Base-by-base conservation (phyloP, 805 yeast genomes). In the Candida coquimbonensis region DNA sequence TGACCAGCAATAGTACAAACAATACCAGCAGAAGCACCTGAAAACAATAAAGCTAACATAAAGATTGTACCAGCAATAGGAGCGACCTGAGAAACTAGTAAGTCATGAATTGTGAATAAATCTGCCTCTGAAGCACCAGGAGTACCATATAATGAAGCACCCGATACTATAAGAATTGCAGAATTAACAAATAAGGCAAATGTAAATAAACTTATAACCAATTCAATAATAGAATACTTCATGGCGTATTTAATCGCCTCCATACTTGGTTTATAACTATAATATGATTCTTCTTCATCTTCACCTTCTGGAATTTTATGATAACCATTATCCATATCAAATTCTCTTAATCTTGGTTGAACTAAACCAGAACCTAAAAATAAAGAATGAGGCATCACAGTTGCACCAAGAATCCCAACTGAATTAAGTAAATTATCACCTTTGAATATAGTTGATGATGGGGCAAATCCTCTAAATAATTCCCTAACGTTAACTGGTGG, bases 1-100 rank as follows among this genome's bases (percentile, higher is more conserved):
- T 90, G 95, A 9, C 96, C 96, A 0, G 95, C 87, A 67, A 90
- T 83, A 0, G 97, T 90, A 62, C 96, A 89, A 3, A 89, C 90
- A 38, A 90, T 80, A 41, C 96, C 96, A 0, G 96, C 96, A 39
- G 90, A 83, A 57, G 86, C 89, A 7, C 96, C 96, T 47, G 93
- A 83, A 48, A 86, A 77, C 36, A 90, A 68, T 54, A 90, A 70
- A 0, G 96, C 96, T 44, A 87, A 62, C 75, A 88, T 88, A 66
- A 90, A 90, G 0, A 88, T 64, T 1, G 87, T 80, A 26, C 96
- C 97, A 0, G 88, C 95, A 9, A 77, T 79, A 3, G 83, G 79
- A 0, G 95, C 83, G 36, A 90, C 68, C 43, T 72, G 77, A 17
- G 62, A 47, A 5, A 80, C 68, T 27, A 90, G 70, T 54, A 89